These are phyloP conservation scores for Jamesozyma rosinii DNA, from an alignment of 805 yeast genomes.

Conservation along the genomic window DNA sequence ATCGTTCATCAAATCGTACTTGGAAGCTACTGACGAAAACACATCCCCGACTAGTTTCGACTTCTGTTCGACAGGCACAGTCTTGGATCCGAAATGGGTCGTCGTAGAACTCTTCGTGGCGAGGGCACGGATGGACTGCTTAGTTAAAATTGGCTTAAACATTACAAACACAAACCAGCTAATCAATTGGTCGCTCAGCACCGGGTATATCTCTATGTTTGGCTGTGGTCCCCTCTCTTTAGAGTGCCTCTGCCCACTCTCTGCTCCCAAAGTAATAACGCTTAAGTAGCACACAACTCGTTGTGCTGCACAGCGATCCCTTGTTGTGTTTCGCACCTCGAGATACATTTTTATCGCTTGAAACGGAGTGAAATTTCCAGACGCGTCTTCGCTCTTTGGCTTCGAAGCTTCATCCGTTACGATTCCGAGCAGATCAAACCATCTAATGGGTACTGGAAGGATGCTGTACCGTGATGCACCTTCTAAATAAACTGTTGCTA, in stretches of 20 bases:
- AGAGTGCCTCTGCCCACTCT: no score
- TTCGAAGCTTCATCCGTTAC: no score
- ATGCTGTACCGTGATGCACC: no score
- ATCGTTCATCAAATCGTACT: slow-evolving; percentile 94
- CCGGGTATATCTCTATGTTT: no score
- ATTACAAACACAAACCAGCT: neutral
- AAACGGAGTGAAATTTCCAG: neutral
- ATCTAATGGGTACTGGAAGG: no score
- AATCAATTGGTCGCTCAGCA: neutral
- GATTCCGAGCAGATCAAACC: no score
- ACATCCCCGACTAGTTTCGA: slow-evolving; percentile 78
- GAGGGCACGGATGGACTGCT: slow-evolving; percentile 1
- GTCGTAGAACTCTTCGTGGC: slow-evolving; percentile 2
- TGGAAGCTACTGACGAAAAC: slow-evolving; percentile 88
- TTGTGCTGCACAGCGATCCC: no score
- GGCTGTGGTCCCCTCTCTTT: no score
- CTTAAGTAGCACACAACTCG: no score
- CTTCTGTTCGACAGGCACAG: slow-evolving; percentile 71
- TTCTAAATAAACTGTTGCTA: no score
- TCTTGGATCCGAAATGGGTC: slow-evolving; percentile 90
- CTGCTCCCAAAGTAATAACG: no score
- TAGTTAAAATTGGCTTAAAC: slow-evolving; percentile 2
- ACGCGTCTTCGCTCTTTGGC: neutral
- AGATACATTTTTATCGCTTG: neutral
- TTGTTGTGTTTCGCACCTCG: neutral